Evolutionary conservation across 805 yeast genomes (phyloP).

Genomic region (Metschnikowia matae): DNA sequence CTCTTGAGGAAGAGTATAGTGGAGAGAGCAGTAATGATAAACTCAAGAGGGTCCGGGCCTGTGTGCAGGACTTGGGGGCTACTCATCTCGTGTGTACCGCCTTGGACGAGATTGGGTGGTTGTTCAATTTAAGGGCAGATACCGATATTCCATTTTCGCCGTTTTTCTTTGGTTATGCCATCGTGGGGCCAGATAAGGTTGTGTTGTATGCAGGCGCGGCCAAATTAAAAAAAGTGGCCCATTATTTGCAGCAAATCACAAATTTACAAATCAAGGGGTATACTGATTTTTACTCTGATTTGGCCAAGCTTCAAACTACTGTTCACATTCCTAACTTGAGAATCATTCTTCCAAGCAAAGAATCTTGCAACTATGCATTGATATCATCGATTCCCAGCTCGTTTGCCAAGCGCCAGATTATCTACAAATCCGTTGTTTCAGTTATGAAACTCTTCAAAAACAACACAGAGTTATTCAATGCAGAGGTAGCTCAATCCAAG

Average conservation of each 20-base stretch:
- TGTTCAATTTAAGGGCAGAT: conserved; percentile 74
- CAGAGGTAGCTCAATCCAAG: conserved; percentile 69
- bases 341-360: conserved; percentile 32
- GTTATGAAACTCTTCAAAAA: conserved; percentile 76
- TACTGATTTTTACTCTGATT: conserved; percentile 53
- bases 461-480: conserved; percentile 63
- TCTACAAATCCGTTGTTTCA: conserved; percentile 30
- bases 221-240: conserved; percentile 33
- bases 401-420: conserved; percentile 21
- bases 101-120: conserved; percentile 89
- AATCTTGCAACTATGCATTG: conserved; percentile 31
- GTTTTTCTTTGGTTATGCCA: conserved; percentile 70
- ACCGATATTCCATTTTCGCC: conserved; percentile 81
- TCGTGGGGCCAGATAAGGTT: conserved; percentile 33
- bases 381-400: conserved; percentile 27
- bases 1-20: conserved; percentile 26
- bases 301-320: conserved; percentile 28
- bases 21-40: conserved; percentile 34
- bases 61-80: conserved; percentile 24
- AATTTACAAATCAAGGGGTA: conserved; percentile 47
- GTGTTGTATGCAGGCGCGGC: conserved; percentile 52
- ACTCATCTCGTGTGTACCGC: conserved; percentile 56
- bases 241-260: conserved; percentile 24
- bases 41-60: conserved; percentile 25
- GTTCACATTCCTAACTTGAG: conserved; percentile 13